Conservation (phyloP, 129 eudicot genomes). For the Flaveria robusta region DNA sequence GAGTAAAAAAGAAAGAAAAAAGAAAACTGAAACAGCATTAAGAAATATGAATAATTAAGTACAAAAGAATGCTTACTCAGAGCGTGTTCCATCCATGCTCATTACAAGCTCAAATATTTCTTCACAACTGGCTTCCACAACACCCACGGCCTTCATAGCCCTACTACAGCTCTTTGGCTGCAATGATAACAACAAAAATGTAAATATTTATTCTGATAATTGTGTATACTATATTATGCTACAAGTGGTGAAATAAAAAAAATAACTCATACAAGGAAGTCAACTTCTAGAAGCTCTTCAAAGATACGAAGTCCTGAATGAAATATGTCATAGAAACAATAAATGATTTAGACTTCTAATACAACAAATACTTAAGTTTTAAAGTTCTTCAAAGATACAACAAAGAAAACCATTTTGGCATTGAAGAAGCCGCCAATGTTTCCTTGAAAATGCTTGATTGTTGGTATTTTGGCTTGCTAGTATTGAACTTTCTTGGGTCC, state of each 20-base stretch:
- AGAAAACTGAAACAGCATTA: slow-evolving; percentile 1
- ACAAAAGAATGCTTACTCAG: slow-evolving; percentile 64
- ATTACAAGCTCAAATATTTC: slow-evolving; percentile 95
- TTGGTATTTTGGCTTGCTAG: slow-evolving; percentile 68
- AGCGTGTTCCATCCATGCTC: slow-evolving; percentile 99
- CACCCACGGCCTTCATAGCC: slow-evolving; percentile 99
- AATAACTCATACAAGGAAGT: slow-evolving; percentile 71
- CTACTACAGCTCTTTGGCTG: slow-evolving; percentile 99
- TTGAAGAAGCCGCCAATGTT: slow-evolving; percentile 99
- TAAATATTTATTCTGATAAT: slow-evolving; percentile 1
- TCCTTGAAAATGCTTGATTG: slow-evolving; percentile 92
- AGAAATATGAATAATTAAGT: background rate
- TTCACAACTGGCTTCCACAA: slow-evolving; percentile 98
- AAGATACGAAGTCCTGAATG: slow-evolving; percentile 94
- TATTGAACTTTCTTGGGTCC: slow-evolving; percentile 92
- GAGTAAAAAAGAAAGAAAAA: background rate
- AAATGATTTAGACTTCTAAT: slow-evolving; percentile 9
- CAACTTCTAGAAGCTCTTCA: slow-evolving; percentile 97
- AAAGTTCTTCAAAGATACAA: slow-evolving; percentile 15
- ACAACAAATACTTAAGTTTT: slow-evolving; percentile 11
- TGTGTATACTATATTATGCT: slow-evolving; percentile 1
- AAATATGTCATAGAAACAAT: slow-evolving; percentile 16
- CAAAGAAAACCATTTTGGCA: slow-evolving; percentile 84
- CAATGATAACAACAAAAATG: slow-evolving; percentile 27
- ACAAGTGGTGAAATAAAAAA: slow-evolving; percentile 4